Evolutionary conservation across 2,329 filamentous ascomycete species (phyloP).

Genomic region (Alternaria novae-zelandiae): DNA sequence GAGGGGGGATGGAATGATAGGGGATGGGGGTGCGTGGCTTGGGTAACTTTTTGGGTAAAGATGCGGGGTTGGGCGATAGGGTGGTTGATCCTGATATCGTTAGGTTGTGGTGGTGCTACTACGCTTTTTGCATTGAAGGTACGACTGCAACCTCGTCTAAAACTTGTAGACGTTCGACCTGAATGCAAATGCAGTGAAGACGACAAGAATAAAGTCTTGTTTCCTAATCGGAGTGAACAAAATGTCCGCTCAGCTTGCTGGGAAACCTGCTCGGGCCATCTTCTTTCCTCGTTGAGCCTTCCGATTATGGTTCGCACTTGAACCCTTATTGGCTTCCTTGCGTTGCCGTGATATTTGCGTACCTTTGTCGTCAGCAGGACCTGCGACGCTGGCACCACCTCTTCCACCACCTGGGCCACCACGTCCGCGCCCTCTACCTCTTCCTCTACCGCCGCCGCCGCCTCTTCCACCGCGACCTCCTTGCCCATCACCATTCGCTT

Average conservation of each 20-base stretch:
- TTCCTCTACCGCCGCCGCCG: conserved; percentile 45
- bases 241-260: conserved; percentile 33
- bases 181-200: no score
- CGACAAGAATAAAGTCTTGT: neutral
- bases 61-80: neutral
- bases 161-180: no score
- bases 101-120: neutral
- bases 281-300: conserved; percentile 71
- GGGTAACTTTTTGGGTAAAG: neutral
- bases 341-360: conserved; percentile 73
- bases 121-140: neutral
- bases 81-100: neutral
- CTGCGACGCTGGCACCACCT: conserved; percentile 64
- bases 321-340: conserved; percentile 84
- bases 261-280: conserved; percentile 64
- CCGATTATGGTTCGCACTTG: conserved; percentile 84
- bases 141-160: no score
- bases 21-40: neutral
- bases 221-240: neutral
- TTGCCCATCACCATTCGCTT: conserved; percentile 52
- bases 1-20: neutral
- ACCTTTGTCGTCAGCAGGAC: conserved; percentile 70
- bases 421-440: conserved; percentile 44
- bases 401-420: conserved; percentile 41
- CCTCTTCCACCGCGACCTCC: conserved; percentile 57